phyloP scores from a whole-genome alignment of 306 rosid genomes.

The Rosa lucieae region DNA sequence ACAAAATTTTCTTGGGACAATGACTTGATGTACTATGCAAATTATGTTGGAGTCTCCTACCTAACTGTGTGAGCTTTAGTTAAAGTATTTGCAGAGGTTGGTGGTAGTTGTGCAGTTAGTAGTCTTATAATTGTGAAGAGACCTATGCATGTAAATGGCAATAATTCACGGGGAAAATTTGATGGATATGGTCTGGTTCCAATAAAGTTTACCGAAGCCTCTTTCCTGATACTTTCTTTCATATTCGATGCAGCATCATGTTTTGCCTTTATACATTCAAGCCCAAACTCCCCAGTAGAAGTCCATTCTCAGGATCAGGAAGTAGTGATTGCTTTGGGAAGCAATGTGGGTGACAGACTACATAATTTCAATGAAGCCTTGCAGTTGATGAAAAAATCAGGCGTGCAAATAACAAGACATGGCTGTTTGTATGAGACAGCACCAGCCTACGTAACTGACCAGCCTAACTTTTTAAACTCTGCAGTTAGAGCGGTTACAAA shows the following conservation, averaged over 20 bases:
- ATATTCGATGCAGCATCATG: slow-evolving; percentile 44
- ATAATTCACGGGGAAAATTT: not conserved
- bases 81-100: not conserved
- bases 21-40: not conserved
- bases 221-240: slow-evolving; percentile 22
- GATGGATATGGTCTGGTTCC: not conserved
- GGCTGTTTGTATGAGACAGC: slow-evolving; percentile 90
- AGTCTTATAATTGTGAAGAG: not conserved
- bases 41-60: not conserved
- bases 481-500: slow-evolving; percentile 84
- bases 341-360: slow-evolving; percentile 82
- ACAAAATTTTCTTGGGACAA: not conserved
- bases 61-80: not conserved
- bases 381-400: slow-evolving; percentile 62
- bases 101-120: not conserved
- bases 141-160: not conserved
- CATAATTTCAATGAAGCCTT: slow-evolving; percentile 77
- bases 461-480: slow-evolving; percentile 81
- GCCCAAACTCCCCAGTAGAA: slow-evolving; percentile 43
- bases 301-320: slow-evolving; percentile 73
- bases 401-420: slow-evolving; percentile 71
- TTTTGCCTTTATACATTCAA: slow-evolving; percentile 42
- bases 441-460: slow-evolving; percentile 84
- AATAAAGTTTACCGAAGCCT: not conserved
- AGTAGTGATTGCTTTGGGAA: slow-evolving; percentile 90